Conservation (phyloP, 2,329 filamentous ascomycete species). For the Hymenoscyphus occultus region DNA sequence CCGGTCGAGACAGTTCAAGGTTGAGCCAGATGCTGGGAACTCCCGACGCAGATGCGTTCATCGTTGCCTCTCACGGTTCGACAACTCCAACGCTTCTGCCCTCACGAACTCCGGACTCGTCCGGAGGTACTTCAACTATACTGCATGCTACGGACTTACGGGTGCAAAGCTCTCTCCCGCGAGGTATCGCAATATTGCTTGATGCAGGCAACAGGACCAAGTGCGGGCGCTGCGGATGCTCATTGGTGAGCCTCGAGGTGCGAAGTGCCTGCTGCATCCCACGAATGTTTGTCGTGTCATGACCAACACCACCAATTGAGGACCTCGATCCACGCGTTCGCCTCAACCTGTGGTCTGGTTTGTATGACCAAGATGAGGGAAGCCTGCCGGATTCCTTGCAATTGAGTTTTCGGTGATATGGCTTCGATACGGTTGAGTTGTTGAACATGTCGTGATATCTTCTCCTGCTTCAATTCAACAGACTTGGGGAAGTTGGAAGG, state of each 20-base stretch:
- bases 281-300: slow-evolving; percentile 5
- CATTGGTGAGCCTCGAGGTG: slow-evolving; percentile 9
- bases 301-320: slow-evolving; percentile 1
- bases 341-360: background rate
- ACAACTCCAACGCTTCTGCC: background rate
- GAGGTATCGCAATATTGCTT: slow-evolving; percentile 2
- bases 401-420: background rate
- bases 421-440: background rate
- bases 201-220: slow-evolving; percentile 1
- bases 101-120: background rate
- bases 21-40: background rate
- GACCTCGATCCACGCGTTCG: slow-evolving; percentile 5
- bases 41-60: background rate
- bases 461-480: background rate
- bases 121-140: no score
- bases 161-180: slow-evolving; percentile 6
- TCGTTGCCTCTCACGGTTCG: slow-evolving; percentile 4
- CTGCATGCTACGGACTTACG: background rate
- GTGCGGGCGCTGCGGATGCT: background rate
- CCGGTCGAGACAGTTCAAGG: slow-evolving; percentile 1
- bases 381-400: background rate
- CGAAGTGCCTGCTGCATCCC: slow-evolving; percentile 6
- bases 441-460: slow-evolving; percentile 1
- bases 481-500: background rate
- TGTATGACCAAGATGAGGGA: background rate